Evolutionary conservation across 176 grass and related monocot species (phyloP), one percentile per base, ranked within the genome.

Genomic region (Tillandsia fasciculata): DNA sequence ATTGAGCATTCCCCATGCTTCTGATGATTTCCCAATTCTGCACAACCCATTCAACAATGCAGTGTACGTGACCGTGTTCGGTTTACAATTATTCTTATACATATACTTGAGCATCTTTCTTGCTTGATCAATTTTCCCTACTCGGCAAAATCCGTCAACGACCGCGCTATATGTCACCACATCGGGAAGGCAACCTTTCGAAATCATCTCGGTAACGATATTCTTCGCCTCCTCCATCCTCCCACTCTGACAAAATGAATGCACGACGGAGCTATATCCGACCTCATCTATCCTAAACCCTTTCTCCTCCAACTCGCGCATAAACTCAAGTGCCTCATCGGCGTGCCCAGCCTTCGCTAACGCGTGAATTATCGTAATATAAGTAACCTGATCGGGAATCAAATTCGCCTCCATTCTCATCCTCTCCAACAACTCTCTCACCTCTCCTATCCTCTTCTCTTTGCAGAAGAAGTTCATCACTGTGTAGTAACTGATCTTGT

Each of bases 401-500:
- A 96, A 63, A 72, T 80, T 83, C 17, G 76, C 78, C 70, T 96
- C 86, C 2, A 14, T 73, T 72, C 73, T 70, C 92, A 96, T 96
- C 73, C 61, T 79, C 64, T 69, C 53, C 22, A 96, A 68, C 71
- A 96, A 74, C 26, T 70, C 69, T 64, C 68, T 76, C n/a, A 92
- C 76, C 51, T 96, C 83, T 78, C 64, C 74, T 48, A 85, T 83
- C 63, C 81, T 89, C 63, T 63, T 92, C 76, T 96, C 88, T 79
- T 89, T 85, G 65, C 92, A 96, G 51, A 92, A 66, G 78, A 96
- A 89, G 26, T 81, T 74, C 77, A 96, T 87, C 57, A 96, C 84
- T 23, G 92, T 96, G 83, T 89, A 96, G 42, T 89, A 96, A 64
- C 67, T 96, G 53, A 96, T 51, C 82, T 96, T 96, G 78, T 96